A percentile compares a stretch with the other conserved stretches of the same genome.
Evolutionary conservation across 306 rosid species (phyloP).

Genomic region (Prunus armeniaca): DNA sequence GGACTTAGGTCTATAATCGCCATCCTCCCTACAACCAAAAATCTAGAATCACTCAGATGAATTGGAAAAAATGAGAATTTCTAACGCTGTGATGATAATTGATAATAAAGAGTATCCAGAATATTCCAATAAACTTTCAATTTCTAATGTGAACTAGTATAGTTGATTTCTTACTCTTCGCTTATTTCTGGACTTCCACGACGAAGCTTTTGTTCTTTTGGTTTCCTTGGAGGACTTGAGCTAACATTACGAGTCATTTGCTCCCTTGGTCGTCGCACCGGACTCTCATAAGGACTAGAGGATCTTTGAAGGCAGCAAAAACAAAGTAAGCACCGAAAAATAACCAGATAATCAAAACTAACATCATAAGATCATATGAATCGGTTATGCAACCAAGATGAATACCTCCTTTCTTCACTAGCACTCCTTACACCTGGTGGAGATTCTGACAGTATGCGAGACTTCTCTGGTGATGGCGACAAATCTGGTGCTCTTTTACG

Average conservation of each 20-base stretch:
- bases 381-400: constrained; percentile 5
- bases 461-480: constrained; percentile 38
- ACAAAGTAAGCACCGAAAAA: constrained; percentile 3
- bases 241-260: constrained; percentile 39
- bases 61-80: constrained; percentile 10
- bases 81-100: background rate
- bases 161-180: constrained; percentile 44
- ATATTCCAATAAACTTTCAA: background rate
- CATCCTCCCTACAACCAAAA: constrained; percentile 41
- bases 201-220: constrained; percentile 44
- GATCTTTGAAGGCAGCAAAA: constrained; percentile 28
- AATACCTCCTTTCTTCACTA: constrained; percentile 58
- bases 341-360: constrained; percentile 9
- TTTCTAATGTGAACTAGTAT: constrained; percentile 36
- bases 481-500: constrained; percentile 33
- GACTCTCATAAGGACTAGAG: constrained; percentile 41
- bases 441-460: constrained; percentile 42
- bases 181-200: constrained; percentile 39
- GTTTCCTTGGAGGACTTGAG: constrained; percentile 50
- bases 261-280: constrained; percentile 39
- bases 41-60: background rate
- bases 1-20: constrained; percentile 38
- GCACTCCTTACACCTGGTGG: constrained; percentile 42
- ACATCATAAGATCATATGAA: background rate
- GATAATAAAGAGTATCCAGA: constrained; percentile 2